These are phyloP conservation scores for Leccinum subtestaceum DNA, from an alignment of 768 basidiomycete species.

Conservation along the genomic window DNA sequence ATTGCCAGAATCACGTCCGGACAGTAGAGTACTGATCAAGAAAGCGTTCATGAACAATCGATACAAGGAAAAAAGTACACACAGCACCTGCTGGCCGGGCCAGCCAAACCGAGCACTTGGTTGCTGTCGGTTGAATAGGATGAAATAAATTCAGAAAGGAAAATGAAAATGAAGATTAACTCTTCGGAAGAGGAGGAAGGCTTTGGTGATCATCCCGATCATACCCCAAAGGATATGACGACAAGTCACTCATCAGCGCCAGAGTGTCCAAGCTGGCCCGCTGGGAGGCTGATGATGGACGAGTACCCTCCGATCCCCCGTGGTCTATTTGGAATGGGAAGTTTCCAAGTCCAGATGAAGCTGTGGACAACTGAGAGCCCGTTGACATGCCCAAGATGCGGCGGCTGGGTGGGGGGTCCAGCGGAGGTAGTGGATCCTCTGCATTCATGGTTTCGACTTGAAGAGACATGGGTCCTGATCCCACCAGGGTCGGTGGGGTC, in stretches of 20 bases:
- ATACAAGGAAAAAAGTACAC: constrained; percentile 31
- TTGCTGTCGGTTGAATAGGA: constrained; percentile 12
- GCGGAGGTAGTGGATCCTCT: constrained; percentile 34
- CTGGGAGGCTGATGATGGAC: constrained; percentile 40
- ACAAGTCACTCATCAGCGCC: constrained; percentile 76
- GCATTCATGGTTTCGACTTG: constrained; percentile 24
- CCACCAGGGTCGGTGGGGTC: not conserved
- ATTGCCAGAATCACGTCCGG: constrained; percentile 1
- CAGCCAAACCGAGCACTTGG: constrained; percentile 25
- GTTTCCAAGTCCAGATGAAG: constrained; percentile 76
- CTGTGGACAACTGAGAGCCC: constrained; percentile 72
- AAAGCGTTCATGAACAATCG: constrained; percentile 16
- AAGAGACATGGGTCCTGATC: not conserved
- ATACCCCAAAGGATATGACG: constrained; percentile 80
- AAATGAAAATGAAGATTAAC: constrained; percentile 15
- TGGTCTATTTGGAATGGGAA: constrained; percentile 87
- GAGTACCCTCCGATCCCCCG: constrained; percentile 39
- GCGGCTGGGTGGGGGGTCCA: constrained; percentile 54
- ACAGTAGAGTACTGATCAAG: constrained; percentile 13
- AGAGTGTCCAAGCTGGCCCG: constrained; percentile 85
- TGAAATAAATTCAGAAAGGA: not conserved
- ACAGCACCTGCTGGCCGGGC: constrained; percentile 25
- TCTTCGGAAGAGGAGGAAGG: constrained; percentile 26
- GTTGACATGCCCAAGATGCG: constrained; percentile 69
- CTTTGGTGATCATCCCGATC: constrained; percentile 41